Base-by-base conservation (phyloP, 495 filamentous ascomycete genomes). In the Talaromyces proteolyticus region DNA sequence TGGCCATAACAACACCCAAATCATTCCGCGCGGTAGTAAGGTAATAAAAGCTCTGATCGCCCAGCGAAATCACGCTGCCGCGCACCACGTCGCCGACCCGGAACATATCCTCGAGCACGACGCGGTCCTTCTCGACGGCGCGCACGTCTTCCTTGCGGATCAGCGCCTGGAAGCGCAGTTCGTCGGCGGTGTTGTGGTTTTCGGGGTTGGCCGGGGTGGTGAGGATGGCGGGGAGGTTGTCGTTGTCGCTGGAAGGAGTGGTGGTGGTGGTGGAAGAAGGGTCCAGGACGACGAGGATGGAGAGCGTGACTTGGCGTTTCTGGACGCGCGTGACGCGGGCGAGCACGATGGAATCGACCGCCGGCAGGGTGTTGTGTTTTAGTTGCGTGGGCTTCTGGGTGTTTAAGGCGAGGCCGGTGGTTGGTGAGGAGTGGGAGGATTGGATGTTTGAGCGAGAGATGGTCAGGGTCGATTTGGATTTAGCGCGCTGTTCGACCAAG, bases 41-140 rank as follows among this genome's bases (percentile, higher is more conserved):
- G 66, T 96, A 98, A 65, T 96, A 97, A 58, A 88, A 94, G 40
- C 84, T 82, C 67, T 96, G 90, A 67, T 98, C 93, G 18, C 93
- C 93, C 2, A 97, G 67, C 7, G 87, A 92, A 45, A 95, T 91
- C 59, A 98, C 91, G 20, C 86, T 79, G 11, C 89, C 93, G 48
- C 91, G 75, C 36, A 98, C 88, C 52, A 98, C 83, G 76, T 98
- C 93, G 0, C 93, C 93, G 11, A 92, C 89, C 51, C 92, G 76
- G 65, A 96, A 98, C 67, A 86, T 89, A 60, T 95, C 90, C 56
- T 85, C 83, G 53, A 96, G 85, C 61, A 88, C 87, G 19, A 97
- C 89, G 48, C 82, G 86, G 52, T 98, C 93, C 70, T 95, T 95
- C 78, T 98, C 93, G 36, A 92, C 95, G 16, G 89, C 90, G 46